Conservation (phyloP, 2,329 filamentous ascomycete species). For the Cephalotrichum gorgonifer region DNA sequence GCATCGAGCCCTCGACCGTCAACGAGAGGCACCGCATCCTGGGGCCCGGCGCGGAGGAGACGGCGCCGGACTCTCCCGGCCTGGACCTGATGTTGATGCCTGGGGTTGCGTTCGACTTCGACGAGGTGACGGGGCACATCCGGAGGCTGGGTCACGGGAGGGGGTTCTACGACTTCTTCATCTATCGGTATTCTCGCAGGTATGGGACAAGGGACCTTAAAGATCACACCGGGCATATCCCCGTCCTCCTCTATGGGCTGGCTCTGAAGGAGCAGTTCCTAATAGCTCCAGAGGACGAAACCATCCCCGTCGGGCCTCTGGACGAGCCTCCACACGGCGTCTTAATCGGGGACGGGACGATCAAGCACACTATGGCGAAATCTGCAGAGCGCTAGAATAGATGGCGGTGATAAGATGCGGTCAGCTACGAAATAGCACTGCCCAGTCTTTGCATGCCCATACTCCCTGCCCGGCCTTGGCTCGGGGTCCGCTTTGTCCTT, state of each 20-base stretch:
- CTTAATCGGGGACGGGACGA: slow-evolving; percentile 58
- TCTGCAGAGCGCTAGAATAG: slow-evolving; percentile 1
- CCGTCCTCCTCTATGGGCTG: slow-evolving; percentile 58
- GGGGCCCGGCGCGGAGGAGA: slow-evolving; percentile 41
- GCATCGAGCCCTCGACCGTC: slow-evolving; percentile 57
- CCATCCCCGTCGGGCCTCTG: slow-evolving; percentile 5
- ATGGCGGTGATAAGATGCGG: too few species aligned
- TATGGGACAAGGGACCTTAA: slow-evolving; percentile 20
- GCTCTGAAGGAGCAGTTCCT: slow-evolving; percentile 82
- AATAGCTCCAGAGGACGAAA: slow-evolving; percentile 21
- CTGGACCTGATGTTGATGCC: slow-evolving; percentile 87
- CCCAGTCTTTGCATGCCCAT: too few species aligned
- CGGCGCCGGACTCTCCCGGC: slow-evolving; percentile 30
- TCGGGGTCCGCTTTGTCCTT: too few species aligned
- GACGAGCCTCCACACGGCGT: slow-evolving; percentile 76
- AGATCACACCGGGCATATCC: slow-evolving; percentile 20
- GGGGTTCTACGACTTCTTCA: slow-evolving; percentile 93
- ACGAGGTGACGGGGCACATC: slow-evolving; percentile 40
- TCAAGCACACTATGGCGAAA: slow-evolving; percentile 16
- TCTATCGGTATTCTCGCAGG: slow-evolving; percentile 58
- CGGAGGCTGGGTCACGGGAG: slow-evolving; percentile 85
- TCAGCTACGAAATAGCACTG: too few species aligned
- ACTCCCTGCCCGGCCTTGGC: too few species aligned
- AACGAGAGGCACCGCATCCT: slow-evolving; percentile 61
- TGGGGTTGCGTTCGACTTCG: slow-evolving; percentile 78